Evolutionary conservation across 495 filamentous ascomycete species (phyloP).

Genomic region (Ascobolus immersus): DNA sequence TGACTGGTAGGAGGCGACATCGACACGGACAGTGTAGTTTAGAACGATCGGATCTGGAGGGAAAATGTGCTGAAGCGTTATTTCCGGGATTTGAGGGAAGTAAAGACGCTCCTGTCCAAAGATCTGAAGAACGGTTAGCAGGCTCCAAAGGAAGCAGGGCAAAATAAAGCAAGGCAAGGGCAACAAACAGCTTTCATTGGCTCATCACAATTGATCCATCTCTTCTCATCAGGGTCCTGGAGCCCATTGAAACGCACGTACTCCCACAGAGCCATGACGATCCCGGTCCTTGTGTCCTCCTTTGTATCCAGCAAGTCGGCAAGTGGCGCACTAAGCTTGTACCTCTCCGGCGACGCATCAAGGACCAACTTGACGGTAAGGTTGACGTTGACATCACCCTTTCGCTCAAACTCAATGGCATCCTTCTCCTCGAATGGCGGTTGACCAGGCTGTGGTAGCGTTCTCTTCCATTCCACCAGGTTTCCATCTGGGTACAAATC

Average conservation of each 20-base stretch:
- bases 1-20: conserved; percentile 47
- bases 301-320: conserved; percentile 67
- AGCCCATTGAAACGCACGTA: conserved; percentile 70
- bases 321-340: conserved; percentile 45
- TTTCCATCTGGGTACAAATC: conserved; percentile 17
- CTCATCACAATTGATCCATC: conserved; percentile 71
- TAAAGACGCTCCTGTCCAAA: conserved; percentile 52
- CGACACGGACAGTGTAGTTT: conserved; percentile 79
- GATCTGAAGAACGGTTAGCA: conserved; percentile 28
- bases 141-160: not conserved
- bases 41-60: conserved; percentile 63
- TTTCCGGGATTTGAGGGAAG: conserved; percentile 70
- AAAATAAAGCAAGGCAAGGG: not conserved
- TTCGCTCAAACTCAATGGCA: conserved; percentile 68
- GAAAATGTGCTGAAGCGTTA: conserved; percentile 45
- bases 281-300: conserved; percentile 64
- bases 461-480: conserved; percentile 24
- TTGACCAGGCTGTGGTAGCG: conserved; percentile 28
- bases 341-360: conserved; percentile 69
- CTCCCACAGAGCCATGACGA: conserved; percentile 79
- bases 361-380: conserved; percentile 66
- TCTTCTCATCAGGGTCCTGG: conserved; percentile 80
- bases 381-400: conserved; percentile 77
- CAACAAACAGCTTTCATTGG: conserved; percentile 43
- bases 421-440: conserved; percentile 53